phyloP scores from a whole-genome alignment of 441 rosid genomes.

The Populus hybrid region DNA sequence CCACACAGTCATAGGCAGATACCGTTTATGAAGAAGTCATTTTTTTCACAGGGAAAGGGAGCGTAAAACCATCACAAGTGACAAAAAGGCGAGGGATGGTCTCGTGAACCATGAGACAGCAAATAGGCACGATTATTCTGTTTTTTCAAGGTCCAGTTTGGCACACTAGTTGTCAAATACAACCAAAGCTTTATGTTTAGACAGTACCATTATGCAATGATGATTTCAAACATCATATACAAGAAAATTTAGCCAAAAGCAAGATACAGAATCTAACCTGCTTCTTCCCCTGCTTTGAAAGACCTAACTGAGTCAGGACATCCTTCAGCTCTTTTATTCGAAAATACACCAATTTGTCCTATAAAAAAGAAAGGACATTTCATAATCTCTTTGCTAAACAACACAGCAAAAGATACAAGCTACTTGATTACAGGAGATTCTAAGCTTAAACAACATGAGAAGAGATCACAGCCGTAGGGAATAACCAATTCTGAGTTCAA shows the following conservation, averaged over 20 bases:
- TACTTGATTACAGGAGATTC: neutral
- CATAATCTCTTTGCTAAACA: slow-evolving; percentile 2
- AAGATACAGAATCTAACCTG: slow-evolving; percentile 49
- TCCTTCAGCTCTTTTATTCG: slow-evolving; percentile 98
- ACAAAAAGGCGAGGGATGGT: neutral
- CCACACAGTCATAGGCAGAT: neutral
- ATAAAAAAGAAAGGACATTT: slow-evolving; percentile 8
- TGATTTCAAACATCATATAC: neutral
- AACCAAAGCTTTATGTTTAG: neutral
- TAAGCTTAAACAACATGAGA: neutral
- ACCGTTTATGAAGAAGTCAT: neutral
- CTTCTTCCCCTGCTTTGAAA: slow-evolving; percentile 96
- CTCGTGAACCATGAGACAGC: neutral
- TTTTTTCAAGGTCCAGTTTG: neutral
- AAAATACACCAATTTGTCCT: slow-evolving; percentile 81
- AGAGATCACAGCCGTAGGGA: neutral
- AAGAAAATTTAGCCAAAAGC: neutral
- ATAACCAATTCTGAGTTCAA: neutral
- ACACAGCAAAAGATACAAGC: neutral
- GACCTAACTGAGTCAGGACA: slow-evolving; percentile 76
- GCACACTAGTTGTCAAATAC: neutral
- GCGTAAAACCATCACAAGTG: neutral
- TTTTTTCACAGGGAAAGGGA: neutral
- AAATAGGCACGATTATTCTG: neutral
- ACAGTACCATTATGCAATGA: neutral